phyloP scores from a whole-genome alignment of 1,284 basidiomycete species.

The Trichosporon coremiiforme region DNA sequence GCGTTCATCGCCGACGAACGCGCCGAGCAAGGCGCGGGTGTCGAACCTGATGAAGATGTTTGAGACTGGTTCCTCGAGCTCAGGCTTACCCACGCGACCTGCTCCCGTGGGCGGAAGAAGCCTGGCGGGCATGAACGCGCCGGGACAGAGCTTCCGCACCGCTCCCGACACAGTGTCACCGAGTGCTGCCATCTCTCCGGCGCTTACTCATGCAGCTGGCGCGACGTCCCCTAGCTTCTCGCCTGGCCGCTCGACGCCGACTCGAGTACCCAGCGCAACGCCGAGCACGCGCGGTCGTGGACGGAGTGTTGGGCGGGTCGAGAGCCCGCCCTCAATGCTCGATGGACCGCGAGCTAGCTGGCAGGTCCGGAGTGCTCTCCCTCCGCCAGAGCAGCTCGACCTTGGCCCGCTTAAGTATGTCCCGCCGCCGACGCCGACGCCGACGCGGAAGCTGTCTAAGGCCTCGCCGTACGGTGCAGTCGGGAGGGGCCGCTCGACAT shows the following conservation, averaged over 20 bases:
- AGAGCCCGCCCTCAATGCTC: neutral
- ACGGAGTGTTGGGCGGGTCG: neutral
- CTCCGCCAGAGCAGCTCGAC: neutral
- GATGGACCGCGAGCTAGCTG: neutral
- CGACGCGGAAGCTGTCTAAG: neutral
- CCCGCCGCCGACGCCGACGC: slow-evolving; percentile 1
- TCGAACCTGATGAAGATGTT: slow-evolving; percentile 49
- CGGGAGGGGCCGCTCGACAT: neutral
- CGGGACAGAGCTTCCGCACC: neutral
- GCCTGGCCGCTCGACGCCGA: neutral
- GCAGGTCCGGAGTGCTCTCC: neutral
- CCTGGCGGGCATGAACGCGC: neutral
- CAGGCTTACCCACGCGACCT: neutral
- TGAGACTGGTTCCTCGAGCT: slow-evolving; percentile 26
- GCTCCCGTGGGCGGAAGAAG: neutral
- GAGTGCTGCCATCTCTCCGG: neutral
- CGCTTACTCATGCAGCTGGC: neutral
- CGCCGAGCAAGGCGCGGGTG: slow-evolving; percentile 7
- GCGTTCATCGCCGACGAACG: no score
- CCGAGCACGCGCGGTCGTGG: neutral
- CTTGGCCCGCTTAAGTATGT: neutral
- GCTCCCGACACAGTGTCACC: neutral
- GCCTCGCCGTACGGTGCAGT: neutral
- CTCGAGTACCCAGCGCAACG: neutral
- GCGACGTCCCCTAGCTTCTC: neutral